Evolutionary conservation across 352 stramenopile species (phyloP).

Genomic region (Phytophthora brassicae): DNA sequence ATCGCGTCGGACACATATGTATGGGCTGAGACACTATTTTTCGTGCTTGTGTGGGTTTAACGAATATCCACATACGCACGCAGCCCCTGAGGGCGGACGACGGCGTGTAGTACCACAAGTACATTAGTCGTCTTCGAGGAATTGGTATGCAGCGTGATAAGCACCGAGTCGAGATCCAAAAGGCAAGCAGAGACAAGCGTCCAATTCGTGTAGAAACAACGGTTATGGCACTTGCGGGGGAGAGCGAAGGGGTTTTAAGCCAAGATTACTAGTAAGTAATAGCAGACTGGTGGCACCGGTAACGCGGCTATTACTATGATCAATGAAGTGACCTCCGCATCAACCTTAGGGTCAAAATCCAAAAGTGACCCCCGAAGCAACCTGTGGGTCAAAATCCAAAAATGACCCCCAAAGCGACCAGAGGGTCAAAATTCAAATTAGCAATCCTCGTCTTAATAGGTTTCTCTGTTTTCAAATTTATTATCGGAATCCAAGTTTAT

Average conservation of each 20-base stretch:
- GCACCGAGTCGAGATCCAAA: neutral
- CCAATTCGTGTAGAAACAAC: neutral
- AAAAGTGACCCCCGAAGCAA: too few species aligned
- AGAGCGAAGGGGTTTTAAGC: neutral
- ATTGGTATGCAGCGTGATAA: neutral
- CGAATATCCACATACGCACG: neutral
- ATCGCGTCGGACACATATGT: neutral
- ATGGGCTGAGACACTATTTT: conserved; percentile 7
- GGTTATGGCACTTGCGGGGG: neutral
- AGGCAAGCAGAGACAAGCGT: neutral
- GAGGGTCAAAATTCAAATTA: too few species aligned
- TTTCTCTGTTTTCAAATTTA: neutral
- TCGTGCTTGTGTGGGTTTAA: neutral
- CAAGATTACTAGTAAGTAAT: neutral
- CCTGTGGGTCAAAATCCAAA: too few species aligned
- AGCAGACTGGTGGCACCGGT: neutral
- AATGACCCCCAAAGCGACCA: too few species aligned
- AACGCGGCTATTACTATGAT: too few species aligned
- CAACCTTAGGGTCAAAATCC: too few species aligned
- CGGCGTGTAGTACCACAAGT: neutral
- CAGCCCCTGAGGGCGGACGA: neutral
- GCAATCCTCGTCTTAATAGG: neutral
- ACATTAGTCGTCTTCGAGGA: neutral
- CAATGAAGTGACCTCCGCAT: too few species aligned
- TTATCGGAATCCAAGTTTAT: neutral